Evolutionary conservation across 345 rosid genomes (phyloP), one percentile per base, ranked within the genome.

Genomic region (Cardamine occulta): DNA sequence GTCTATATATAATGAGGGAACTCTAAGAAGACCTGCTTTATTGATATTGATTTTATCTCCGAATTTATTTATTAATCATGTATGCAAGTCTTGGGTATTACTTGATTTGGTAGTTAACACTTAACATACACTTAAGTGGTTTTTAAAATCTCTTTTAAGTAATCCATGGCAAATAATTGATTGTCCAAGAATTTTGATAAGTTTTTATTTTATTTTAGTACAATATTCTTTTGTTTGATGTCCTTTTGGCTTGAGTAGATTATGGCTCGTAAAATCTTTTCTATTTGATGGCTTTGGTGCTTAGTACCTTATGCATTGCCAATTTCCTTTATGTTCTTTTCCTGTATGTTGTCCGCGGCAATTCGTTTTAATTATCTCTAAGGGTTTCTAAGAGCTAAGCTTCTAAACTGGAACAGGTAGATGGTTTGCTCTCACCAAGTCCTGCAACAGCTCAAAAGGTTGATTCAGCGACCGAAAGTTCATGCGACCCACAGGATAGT

Each of bases 361-460:
- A 10, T 61, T 54, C 9, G 15, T 45, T 63, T 61, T 64, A 24
- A 13, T 49, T 56, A 56, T 70, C 61, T 49, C 31, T 23, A 17
- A 58, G 83, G 90, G 76, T 54, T 74, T 82, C 55, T 63, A 70
- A 60, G 49, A 75, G 48, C 69, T 81, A 73, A 70, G 69, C 70
- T 64, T 79, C 82, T 68, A 72, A 79, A 61, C 42, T 72, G 78
- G 79, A 73, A 72, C 83, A 57, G 68, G 83, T 28, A 61, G 86
- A 80, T 83, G 85, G 70, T 77, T 83, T 74, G 37, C 70, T 68
- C 69, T 45, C 85, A 52, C n/a, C 35, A 58, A 73, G 53, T 69
- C 37, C 82, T 67, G 80, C 70, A 52, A 76, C 78, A 72, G 58
- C 69, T 83, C 82, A 82, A 65, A 76, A 75, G 68, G 35, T 35